Conservation (phyloP, 768 basidiomycete genomes). For the Wakefieldia striispora region DNA sequence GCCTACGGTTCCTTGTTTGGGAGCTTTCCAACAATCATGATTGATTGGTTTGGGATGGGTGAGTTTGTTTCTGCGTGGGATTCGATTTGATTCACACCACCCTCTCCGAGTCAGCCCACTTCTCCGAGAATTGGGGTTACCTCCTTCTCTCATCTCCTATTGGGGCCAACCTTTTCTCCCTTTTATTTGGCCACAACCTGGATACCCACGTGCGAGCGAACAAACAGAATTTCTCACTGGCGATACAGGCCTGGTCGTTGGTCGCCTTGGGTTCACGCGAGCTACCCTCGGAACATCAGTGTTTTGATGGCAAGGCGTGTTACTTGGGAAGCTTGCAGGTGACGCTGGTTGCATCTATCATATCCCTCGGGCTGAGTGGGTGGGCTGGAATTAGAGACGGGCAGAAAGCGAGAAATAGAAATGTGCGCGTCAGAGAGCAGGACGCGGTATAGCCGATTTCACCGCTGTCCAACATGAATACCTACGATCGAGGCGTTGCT, state of each 20-base stretch:
- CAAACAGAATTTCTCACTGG: too few relatives aligned
- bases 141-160: conserved; percentile 70
- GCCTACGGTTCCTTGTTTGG: conserved; percentile 77
- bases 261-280: conserved; percentile 8
- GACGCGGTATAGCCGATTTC: background rate
- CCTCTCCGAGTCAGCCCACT: conserved; percentile 57
- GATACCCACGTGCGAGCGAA: conserved; percentile 57
- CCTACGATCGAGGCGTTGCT: too few relatives aligned
- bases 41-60: conserved; percentile 92
- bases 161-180: conserved; percentile 78
- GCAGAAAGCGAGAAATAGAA: conserved; percentile 6
- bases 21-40: conserved; percentile 67
- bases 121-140: conserved; percentile 87
- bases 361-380: conserved; percentile 36
- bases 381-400: conserved; percentile 38
- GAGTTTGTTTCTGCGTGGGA: conserved; percentile 31
- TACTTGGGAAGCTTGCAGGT: conserved; percentile 59
- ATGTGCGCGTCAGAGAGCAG: background rate
- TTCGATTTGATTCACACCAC: background rate
- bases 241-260: conserved; percentile 1
- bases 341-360: conserved; percentile 35
- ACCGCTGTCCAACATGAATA: too few relatives aligned
- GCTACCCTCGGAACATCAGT: too few relatives aligned
- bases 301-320: too few relatives aligned
- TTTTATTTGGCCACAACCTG: conserved; percentile 77